Base-by-base conservation (phyloP, 169 alveolate species). In the Cryptosporidium ryanae region DNA sequence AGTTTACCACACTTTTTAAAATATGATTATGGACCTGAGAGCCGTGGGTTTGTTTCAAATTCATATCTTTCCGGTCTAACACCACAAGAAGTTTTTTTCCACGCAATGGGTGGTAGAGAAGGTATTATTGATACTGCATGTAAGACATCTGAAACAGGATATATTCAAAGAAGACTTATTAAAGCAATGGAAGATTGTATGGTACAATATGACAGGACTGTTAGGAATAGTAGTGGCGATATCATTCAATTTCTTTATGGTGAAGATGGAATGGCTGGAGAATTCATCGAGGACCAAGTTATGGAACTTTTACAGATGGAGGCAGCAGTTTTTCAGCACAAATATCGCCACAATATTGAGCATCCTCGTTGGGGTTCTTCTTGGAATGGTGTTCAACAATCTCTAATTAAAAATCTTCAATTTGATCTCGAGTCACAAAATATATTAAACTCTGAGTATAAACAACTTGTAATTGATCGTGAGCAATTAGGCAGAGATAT, bases 51-150 rank as follows among this genome's bases (percentile, higher is more conserved):
- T 90, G 99, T 98, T 13, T 98, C 97, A 46, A 97, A 98, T 95
- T 96, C 99, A 18, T 98, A 97, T 90, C 94, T 98, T 52, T 93
- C 98, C 43, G 99, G 99, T 0, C 92, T 97, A 61, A 96, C 98
- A 44, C 99, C 99, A 21, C 98, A 98, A 91, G 99, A 98, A 91
- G 96, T 98, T 90, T 99, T 97, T 94, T 98, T 99, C 94, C 99
- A 99, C 94, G 99, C 99, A 57, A 99, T 99, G 99, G 99, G 99
- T 61, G 99, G 99, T 34, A 94, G 99, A 91, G 99, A 99, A 91
- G 99, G 99, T 55, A 97, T 99, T 43, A 98, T 98, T 66, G 99
- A 99, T 93, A 99, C 99, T 21, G 99, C 99, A 18, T 99, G 99
- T 68, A 99, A 99, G 89, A 99, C 99, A 34, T 95, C 99, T 25